Conservation (phyloP, 2,329 filamentous ascomycete genomes). For the Karstenula rhodostoma region DNA sequence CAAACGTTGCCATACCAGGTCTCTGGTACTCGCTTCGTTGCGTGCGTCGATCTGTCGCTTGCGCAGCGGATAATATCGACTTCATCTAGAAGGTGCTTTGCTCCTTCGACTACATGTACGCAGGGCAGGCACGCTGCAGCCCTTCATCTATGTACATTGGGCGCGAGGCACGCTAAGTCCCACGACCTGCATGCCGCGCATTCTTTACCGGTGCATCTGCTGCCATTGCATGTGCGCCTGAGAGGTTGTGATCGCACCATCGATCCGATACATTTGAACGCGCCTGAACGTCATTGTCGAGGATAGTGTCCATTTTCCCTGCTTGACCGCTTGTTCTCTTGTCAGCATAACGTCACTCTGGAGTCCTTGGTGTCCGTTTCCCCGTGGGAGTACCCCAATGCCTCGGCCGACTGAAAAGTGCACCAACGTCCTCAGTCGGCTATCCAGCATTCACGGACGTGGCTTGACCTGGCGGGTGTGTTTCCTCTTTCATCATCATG, state of each 20-base stretch:
- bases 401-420: background rate
- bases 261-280: background rate
- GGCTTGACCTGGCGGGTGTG: background rate
- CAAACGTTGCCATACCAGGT: slow-evolving; percentile 5
- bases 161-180: background rate
- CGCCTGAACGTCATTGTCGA: background rate
- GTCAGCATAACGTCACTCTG: background rate
- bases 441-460: background rate
- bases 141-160: background rate
- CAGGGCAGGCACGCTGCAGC: background rate
- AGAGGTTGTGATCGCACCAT: background rate
- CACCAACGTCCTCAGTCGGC: background rate
- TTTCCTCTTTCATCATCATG: background rate
- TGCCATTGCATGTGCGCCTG: background rate
- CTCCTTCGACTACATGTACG: background rate
- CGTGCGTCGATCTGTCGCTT: slow-evolving; percentile 6
- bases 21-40: slow-evolving; percentile 9
- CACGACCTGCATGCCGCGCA: background rate
- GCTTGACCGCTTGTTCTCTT: background rate
- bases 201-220: background rate
- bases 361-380: background rate
- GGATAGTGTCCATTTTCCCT: background rate
- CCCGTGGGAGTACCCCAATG: background rate
- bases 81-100: slow-evolving; percentile 7
- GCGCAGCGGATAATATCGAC: slow-evolving; percentile 6